These are phyloP conservation scores for Gaultheria prostrata DNA, from an alignment of 148 eudicot genomes.

Conservation along the genomic window DNA sequence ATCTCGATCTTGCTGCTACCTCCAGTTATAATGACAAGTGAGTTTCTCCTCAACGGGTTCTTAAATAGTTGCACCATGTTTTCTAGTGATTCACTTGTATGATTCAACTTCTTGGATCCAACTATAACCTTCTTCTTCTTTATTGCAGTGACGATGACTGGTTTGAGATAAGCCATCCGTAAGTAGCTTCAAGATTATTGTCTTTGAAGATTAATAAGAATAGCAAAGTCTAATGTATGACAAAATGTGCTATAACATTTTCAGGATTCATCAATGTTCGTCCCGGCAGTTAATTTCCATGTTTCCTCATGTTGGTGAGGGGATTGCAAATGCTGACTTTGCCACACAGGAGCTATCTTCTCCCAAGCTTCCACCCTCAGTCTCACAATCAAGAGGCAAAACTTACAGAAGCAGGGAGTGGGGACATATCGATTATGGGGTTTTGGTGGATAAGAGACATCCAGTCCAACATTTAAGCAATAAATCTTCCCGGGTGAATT, in stretches of 20 bases:
- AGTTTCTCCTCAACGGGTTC: constrained; percentile 23
- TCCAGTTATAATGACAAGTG: constrained; percentile 38
- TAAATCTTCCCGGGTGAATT: constrained; percentile 19
- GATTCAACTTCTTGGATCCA: constrained; percentile 1
- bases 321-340: constrained; percentile 19
- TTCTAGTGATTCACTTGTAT: neutral
- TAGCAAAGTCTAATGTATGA: neutral
- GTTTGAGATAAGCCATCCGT: constrained; percentile 60
- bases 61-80: constrained; percentile 6
- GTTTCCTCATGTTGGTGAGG: constrained; percentile 42
- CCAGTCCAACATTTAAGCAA: constrained; percentile 36
- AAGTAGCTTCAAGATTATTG: constrained; percentile 25
- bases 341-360: constrained; percentile 34
- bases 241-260: constrained; percentile 14
- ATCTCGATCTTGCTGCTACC: constrained; percentile 41
- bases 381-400: constrained; percentile 64
- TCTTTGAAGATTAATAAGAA: neutral
- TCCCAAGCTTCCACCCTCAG: constrained; percentile 55
- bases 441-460: constrained; percentile 27
- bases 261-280: constrained; percentile 59
- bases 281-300: constrained; percentile 44
- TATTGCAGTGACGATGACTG: constrained; percentile 60
- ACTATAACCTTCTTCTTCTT: constrained; percentile 12
- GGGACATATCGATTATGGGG: constrained; percentile 17
- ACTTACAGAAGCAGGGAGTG: constrained; percentile 33